phyloP scores from a whole-genome alignment of 1,139 yeast genomes.

The Pichia cactophila region DNA sequence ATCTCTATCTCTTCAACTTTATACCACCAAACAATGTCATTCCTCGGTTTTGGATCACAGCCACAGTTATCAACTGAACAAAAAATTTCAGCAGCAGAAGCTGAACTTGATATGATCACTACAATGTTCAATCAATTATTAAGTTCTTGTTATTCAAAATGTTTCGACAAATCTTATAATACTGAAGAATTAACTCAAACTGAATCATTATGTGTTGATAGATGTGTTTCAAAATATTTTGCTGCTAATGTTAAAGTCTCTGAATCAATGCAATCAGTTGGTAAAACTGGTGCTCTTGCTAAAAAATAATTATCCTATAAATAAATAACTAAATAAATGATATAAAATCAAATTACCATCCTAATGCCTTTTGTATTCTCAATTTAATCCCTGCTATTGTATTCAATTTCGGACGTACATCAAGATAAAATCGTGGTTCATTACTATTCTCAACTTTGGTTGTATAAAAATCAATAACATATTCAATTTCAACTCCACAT shows the following conservation, averaged over 20 bases:
- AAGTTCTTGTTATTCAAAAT: conserved; percentile 84
- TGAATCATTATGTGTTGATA: conserved; percentile 88
- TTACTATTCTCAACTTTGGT: conserved; percentile 34
- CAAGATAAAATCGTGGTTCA: conserved; percentile 62
- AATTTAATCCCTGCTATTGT: conserved; percentile 70
- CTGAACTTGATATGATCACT: conserved; percentile 91
- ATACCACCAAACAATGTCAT: conserved; percentile 40
- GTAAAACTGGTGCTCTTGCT: conserved; percentile 28
- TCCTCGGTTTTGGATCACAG: conserved; percentile 68
- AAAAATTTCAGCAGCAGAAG: conserved; percentile 76
- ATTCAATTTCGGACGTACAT: conserved; percentile 87
- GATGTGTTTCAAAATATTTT: conserved; percentile 96
- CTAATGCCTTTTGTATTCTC: conserved; percentile 55
- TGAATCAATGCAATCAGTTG: conserved; percentile 42
- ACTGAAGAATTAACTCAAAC: conserved; percentile 77
- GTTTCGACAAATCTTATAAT: conserved; percentile 59
- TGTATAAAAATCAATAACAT: conserved; percentile 87
- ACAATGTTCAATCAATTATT: conserved; percentile 89
- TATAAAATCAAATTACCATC: conserved; percentile 28
- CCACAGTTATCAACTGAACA: conserved; percentile 70
- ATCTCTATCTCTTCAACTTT: background rate
- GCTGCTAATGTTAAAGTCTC: conserved; percentile 96
- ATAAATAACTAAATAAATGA: background rate
- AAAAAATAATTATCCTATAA: conserved; percentile 6
- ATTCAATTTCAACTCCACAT: conserved; percentile 77